Conservation (phyloP, 2,329 filamentous ascomycete genomes). For the Cladosporium austrohemisphaericum region DNA sequence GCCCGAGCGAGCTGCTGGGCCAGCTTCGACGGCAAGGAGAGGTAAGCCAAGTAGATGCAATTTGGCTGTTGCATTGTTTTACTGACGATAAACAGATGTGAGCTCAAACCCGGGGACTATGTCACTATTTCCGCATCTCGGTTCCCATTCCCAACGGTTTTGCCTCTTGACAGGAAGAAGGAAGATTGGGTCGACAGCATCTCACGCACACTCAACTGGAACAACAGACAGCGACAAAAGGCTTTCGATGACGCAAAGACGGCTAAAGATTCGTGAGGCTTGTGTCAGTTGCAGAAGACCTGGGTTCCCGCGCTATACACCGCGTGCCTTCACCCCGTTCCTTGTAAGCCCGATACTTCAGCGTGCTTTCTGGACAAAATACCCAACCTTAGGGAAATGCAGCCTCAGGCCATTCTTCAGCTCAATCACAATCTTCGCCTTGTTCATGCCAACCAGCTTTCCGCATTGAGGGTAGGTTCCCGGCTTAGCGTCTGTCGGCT, state of each 20-base stretch:
- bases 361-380: conserved; percentile 3
- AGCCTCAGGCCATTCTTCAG: conserved; percentile 11
- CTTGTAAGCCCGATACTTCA: no score
- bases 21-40: conserved; percentile 93
- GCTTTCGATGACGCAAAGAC: conserved; percentile 41
- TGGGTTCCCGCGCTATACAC: no score
- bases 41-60: conserved; percentile 35
- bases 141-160: conserved; percentile 75
- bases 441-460: conserved; percentile 17
- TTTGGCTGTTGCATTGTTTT: background rate
- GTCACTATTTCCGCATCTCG: conserved; percentile 77
- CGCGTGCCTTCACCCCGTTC: no score
- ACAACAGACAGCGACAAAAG: conserved; percentile 74
- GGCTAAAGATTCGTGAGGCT: background rate
- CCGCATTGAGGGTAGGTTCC: conserved; percentile 22
- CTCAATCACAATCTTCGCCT: conserved; percentile 8
- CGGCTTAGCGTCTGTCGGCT: conserved; percentile 22
- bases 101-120: conserved; percentile 74
- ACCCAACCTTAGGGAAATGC: conserved; percentile 14
- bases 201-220: conserved; percentile 74
- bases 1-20: conserved; percentile 88
- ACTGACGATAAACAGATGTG: conserved; percentile 32
- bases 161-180: conserved; percentile 63
- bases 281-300: no score
- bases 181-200: conserved; percentile 84